These are phyloP conservation scores for Sphagnum tenellum DNA, from an alignment of 225 moss, liverwort and hornwort species.

Conservation along the genomic window DNA sequence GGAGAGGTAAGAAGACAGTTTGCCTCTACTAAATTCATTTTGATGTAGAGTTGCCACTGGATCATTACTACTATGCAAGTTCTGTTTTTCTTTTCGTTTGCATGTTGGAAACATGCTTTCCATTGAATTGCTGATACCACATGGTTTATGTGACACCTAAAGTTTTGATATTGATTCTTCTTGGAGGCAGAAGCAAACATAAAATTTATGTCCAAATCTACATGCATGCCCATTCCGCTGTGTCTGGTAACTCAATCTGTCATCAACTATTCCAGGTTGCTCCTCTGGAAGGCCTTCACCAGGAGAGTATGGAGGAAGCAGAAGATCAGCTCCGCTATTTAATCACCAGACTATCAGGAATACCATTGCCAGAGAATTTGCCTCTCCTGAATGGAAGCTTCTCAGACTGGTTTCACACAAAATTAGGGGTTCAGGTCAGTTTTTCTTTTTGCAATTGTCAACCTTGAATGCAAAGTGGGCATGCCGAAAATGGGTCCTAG, in stretches of 20 bases:
- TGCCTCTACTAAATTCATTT: no score
- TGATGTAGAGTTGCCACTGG: no score
- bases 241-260: neutral
- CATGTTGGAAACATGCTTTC: no score
- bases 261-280: slow-evolving; percentile 39
- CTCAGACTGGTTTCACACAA: slow-evolving; percentile 53
- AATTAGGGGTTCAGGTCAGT: slow-evolving; percentile 51
- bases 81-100: no score
- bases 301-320: slow-evolving; percentile 68
- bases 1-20: slow-evolving; percentile 58
- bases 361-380: slow-evolving; percentile 36
- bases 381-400: slow-evolving; percentile 74
- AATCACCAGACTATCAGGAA: slow-evolving; percentile 58
- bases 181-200: no score
- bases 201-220: no score
- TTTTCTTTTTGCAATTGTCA: no score
- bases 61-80: no score
- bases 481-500: no score
- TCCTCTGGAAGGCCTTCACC: slow-evolving; percentile 74
- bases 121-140: no score
- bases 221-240: neutral
- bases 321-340: slow-evolving; percentile 70
- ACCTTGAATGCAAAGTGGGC: no score
- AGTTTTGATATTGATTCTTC: slow-evolving; percentile 4
- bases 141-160: neutral